Percentiles rank a stretch among this genome's conserved stretches.
Evolutionary conservation across 2,329 filamentous ascomycete species (phyloP).

Genomic region (Teratosphaeriaceae sp.): DNA sequence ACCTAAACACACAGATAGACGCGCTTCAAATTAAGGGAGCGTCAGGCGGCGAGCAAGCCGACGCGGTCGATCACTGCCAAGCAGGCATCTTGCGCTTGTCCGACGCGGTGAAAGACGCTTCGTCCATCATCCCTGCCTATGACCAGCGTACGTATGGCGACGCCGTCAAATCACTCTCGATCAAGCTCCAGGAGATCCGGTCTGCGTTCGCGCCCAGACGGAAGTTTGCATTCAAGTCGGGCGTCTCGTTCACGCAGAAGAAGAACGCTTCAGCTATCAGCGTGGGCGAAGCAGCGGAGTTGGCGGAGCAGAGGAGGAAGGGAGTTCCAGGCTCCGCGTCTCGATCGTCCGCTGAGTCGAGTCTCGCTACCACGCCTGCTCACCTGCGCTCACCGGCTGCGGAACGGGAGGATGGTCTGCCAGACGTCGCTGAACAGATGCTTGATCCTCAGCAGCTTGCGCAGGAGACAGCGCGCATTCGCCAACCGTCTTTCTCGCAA

Average conservation of each 20-base stretch:
- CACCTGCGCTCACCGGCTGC: conserved; percentile 17
- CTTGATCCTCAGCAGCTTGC: conserved; percentile 17
- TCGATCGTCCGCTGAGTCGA: conserved; percentile 32
- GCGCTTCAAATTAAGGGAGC: conserved; percentile 57
- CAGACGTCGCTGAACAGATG: conserved; percentile 7
- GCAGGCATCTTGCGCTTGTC: conserved; percentile 74
- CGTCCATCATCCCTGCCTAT: conserved; percentile 76
- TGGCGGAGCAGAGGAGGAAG: conserved; percentile 43
- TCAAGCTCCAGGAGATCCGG: conserved; percentile 66
- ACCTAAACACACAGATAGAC: conserved; percentile 68
- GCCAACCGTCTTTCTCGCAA: conserved; percentile 51
- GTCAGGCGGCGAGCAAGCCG: conserved; percentile 66
- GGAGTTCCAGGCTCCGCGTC: conserved; percentile 35
- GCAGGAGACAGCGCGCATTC: conserved; percentile 14
- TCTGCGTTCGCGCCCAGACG: conserved; percentile 64
- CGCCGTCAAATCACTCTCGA: conserved; percentile 73
- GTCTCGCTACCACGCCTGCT: conserved; percentile 34
- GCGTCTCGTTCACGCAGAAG: conserved; percentile 21
- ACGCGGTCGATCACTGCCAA: conserved; percentile 74
- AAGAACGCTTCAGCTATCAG: conserved; percentile 43
- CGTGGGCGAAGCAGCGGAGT: conserved; percentile 49
- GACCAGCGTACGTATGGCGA: conserved; percentile 82
- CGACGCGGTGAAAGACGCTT: conserved; percentile 76
- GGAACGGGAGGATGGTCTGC: too few relatives aligned
- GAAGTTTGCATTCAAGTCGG: conserved; percentile 73